Conservation (phyloP, 352 stramenopile genomes). For the Phytophthora podocarpi region DNA sequence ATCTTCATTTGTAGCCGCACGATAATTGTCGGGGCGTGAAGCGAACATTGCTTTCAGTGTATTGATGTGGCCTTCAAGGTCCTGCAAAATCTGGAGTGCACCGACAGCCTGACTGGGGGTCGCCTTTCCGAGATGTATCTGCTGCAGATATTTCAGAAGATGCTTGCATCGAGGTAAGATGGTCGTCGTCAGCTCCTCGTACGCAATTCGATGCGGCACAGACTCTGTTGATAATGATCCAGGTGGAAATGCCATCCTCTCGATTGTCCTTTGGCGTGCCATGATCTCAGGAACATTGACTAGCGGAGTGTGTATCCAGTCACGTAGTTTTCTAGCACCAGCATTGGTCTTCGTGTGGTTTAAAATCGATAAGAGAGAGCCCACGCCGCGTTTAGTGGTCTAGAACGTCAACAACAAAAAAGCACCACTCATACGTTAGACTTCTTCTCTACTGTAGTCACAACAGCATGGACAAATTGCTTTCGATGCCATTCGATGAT, state of each 20-base stretch:
- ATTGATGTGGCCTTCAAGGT: constrained; percentile 18
- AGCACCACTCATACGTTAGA: no score
- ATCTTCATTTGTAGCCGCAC: neutral
- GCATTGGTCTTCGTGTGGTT: constrained; percentile 43
- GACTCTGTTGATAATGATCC: constrained; percentile 9
- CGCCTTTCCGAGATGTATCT: constrained; percentile 35
- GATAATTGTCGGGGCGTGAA: neutral
- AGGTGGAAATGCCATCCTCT: constrained; percentile 23
- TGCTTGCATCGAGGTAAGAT: constrained; percentile 31
- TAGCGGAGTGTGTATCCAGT: constrained; percentile 39
- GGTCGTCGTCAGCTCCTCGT: constrained; percentile 38
- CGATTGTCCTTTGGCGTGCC: constrained; percentile 34
- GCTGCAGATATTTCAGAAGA: constrained; percentile 30
- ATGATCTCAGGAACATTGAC: constrained; percentile 21
- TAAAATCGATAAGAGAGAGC: constrained; percentile 43
- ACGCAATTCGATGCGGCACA: constrained; percentile 30
- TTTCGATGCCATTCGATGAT: no score
- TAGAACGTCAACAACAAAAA: no score
- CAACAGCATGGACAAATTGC: no score
- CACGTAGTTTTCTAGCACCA: constrained; percentile 31
- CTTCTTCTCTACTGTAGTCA: no score
- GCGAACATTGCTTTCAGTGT: constrained; percentile 10
- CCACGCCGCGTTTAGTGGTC: constrained; percentile 29
- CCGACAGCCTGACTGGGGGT: constrained; percentile 18
- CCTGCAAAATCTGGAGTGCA: constrained; percentile 29